Conservation (phyloP, 1,139 yeast species). For the Scheffersomyces lignicola region DNA sequence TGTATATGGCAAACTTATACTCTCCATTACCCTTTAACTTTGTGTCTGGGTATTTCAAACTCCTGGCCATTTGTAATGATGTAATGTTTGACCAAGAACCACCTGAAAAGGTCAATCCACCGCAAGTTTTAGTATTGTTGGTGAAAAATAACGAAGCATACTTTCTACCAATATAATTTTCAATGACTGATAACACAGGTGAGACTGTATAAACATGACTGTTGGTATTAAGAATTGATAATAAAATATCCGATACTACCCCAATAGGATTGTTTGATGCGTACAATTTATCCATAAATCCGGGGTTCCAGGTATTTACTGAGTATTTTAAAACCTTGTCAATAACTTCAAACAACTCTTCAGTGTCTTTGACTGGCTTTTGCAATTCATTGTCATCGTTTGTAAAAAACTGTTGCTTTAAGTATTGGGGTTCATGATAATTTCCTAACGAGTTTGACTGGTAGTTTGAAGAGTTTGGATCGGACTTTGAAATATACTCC, state of each 20-base stretch:
- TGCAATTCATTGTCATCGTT: constrained; percentile 15
- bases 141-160: constrained; percentile 67
- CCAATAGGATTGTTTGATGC: constrained; percentile 88
- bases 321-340: constrained; percentile 65
- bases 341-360: constrained; percentile 44
- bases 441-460: constrained; percentile 34
- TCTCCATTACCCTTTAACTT: constrained; percentile 57
- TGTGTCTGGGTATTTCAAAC: constrained; percentile 67
- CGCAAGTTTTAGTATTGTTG: constrained; percentile 51
- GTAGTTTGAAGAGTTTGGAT: constrained; percentile 27
- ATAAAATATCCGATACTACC: constrained; percentile 66
- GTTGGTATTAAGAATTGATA: constrained; percentile 76
- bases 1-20: constrained; percentile 64
- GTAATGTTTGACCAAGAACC: constrained; percentile 89
- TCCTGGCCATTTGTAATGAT: constrained; percentile 75
- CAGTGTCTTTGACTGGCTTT: constrained; percentile 19
- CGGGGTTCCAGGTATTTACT: constrained; percentile 86
- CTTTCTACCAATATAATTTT: constrained; percentile 63
- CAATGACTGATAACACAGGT: constrained; percentile 77
- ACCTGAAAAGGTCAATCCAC: constrained; percentile 85
- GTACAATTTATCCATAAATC: constrained; percentile 80
- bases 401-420: constrained; percentile 25
- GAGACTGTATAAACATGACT: constrained; percentile 86
- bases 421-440: constrained; percentile 36
- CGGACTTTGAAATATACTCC: constrained; percentile 35